Evolutionary conservation across 129 eudicot genomes (phyloP).

Genomic region (Tagetes patula): DNA sequence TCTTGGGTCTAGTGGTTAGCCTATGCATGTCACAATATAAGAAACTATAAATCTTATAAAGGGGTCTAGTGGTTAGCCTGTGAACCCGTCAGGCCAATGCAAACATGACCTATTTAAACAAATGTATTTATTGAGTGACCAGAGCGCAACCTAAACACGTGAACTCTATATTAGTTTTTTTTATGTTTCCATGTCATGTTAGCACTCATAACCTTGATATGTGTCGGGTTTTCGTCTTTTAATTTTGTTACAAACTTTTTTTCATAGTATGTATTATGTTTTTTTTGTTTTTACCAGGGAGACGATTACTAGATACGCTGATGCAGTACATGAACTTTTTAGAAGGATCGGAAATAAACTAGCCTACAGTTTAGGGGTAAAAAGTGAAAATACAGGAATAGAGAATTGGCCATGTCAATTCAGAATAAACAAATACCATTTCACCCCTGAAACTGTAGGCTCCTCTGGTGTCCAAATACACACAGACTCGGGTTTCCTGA

Average conservation of each 20-base stretch:
- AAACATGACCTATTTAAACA: no score
- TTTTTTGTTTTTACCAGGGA: conserved; percentile 40
- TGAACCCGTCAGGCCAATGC: no score
- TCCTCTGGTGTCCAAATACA: conserved; percentile 69
- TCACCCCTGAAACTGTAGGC: conserved; percentile 55
- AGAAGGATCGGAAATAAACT: conserved; percentile 44
- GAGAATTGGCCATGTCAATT: conserved; percentile 76
- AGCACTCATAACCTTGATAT: no score
- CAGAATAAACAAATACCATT: conserved; percentile 75
- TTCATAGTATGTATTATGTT: background rate
- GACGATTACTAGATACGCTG: conserved; percentile 54
- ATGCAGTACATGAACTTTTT: conserved; percentile 51
- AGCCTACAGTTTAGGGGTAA: conserved; percentile 49
- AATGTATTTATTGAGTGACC: no score
- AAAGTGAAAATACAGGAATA: conserved; percentile 25
- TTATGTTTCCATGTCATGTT: no score
- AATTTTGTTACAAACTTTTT: no score
- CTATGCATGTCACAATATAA: no score
- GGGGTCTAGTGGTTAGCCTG: no score
- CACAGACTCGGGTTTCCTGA: conserved; percentile 82
- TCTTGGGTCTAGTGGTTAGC: no score
- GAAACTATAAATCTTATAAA: no score
- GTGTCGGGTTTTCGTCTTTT: background rate
- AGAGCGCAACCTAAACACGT: no score
- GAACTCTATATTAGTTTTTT: no score